Base-by-base conservation (phyloP, 768 basidiomycete genomes). In the Tephrocybe rancida region DNA sequence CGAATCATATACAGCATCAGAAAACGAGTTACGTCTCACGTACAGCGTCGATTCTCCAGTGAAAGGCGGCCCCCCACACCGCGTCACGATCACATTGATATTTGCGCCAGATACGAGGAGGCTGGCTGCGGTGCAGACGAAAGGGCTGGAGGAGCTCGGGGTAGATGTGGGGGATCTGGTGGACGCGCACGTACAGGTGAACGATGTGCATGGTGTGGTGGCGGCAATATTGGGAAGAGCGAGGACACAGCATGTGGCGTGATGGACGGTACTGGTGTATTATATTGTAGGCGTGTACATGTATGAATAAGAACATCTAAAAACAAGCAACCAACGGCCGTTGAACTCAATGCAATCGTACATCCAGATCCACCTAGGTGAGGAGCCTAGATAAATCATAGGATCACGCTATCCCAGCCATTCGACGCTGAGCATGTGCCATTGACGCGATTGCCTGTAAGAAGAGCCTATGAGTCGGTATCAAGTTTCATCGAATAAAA, bases 21-120 rank as follows among this genome's bases (percentile, higher is more conserved):
- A 91, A 54, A 91, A 92, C 68, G 90, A 92, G 64, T 74, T 93
- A 24, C 80, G 83, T 25, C 74, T 95, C 39, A 81, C 81, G 8
- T 95, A 94, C 67, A 68, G 63, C 42, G 62, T 90, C 47, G 65
- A 72, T 34, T 42, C 63, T 30, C 19, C 30, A 6, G 38, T 41
- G 27, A 58, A 67, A 27, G 32, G 56, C n/a, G 60, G 64, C 8
- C 61, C 64, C 13, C 63, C 71, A 2, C 69, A 62, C 11, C 69
- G 68, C 10, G 59, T 89, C 6, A 76, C 73, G 0, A 77, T 92
- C 50, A 77, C 73, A 0, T 70, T 91, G 0, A 76, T 90, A 34
- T 92, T 90, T 57, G 77, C 82, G 19, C 86, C 90, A 3, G 87
- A 88, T 59, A 88, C 87, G 0, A 73, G 83, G 45, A 77, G 79